Evolutionary conservation across 306 rosid genomes (phyloP).

Genomic region (Arachis stenosperma): DNA sequence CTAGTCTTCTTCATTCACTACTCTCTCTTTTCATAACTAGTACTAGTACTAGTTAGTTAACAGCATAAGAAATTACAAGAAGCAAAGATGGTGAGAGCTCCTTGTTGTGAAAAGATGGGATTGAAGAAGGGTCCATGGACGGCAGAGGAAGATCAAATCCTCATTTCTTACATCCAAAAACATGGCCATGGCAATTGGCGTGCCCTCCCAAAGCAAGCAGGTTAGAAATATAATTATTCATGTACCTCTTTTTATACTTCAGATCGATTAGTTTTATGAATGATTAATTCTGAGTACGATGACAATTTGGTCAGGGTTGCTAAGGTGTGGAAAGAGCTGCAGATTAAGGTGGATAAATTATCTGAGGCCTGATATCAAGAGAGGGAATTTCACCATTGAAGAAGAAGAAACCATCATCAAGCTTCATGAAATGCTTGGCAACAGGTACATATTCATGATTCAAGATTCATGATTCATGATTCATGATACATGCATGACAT

Average conservation of each 20-base stretch:
- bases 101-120: conserved; percentile 97
- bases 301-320: conserved; percentile 51
- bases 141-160: conserved; percentile 77
- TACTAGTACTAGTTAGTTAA: background rate
- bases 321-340: conserved; percentile 97
- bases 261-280: too few relatives aligned
- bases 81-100: conserved; percentile 81
- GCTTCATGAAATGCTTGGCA: conserved; percentile 75
- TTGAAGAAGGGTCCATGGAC: conserved; percentile 95
- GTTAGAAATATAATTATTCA: conserved; percentile 16
- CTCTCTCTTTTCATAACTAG: background rate
- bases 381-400: conserved; percentile 87
- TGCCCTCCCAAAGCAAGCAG: conserved; percentile 95
- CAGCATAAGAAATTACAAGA: background rate
- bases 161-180: conserved; percentile 57
- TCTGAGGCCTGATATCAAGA: conserved; percentile 83
- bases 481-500: too few relatives aligned
- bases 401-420: conserved; percentile 76
- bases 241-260: too few relatives aligned
- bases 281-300: background rate
- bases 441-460: conserved; percentile 55
- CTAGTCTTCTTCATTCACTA: too few relatives aligned
- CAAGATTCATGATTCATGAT: too few relatives aligned
- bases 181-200: conserved; percentile 95
- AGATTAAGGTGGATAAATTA: conserved; percentile 90